Evolutionary conservation across 2,329 filamentous ascomycete genomes (phyloP), one percentile per base, ranked within the genome.

Genomic region (Microdochium nivale): DNA sequence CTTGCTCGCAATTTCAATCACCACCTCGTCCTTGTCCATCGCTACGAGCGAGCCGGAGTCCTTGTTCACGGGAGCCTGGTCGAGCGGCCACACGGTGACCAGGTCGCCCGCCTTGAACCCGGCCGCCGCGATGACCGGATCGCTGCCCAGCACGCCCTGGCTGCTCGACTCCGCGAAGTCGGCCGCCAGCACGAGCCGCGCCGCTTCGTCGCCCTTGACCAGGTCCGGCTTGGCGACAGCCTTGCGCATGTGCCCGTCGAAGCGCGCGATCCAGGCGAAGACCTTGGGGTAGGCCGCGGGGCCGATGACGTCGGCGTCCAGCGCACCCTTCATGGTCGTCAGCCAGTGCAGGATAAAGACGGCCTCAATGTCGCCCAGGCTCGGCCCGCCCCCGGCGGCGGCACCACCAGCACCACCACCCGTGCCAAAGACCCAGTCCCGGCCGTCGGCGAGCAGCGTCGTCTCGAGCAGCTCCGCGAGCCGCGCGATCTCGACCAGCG

Each of bases 331-430:
- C 47, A 87, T 69, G 11, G 66, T 68, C 2, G 67, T 63, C 1
- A 88, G 65, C 86, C 86, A 90, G 64, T 84, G 77, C 56, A 89
- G 76, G 0, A 78, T 74, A 83, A 82, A 88, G 13, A 86, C 68
- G 44, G 78, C 81, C 67, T 90, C 82, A 54, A 90, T 81, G 63
- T 90, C 87, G 3, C 79, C 83, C 55, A 88, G 64, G 1, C 71
- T 75, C 1, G 82, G 80, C 19, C 65, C 64, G 2, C 73, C 60
- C 1, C 74, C 78, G 11, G 70, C 72, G 13, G 23, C 30, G 48
- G 40, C n/a, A 50, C 44, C 21, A 47, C 43, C 7, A 54, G 44
- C 49, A 84, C 66, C 9, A 89, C n/a, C n/a, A n/a, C n/a, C n/a
- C n/a, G n/a, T n/a, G 67, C 85, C 84, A 90, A 2, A 44, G 40